Conservation (phyloP, 306 rosid species). For the Potentilla sterilis region DNA sequence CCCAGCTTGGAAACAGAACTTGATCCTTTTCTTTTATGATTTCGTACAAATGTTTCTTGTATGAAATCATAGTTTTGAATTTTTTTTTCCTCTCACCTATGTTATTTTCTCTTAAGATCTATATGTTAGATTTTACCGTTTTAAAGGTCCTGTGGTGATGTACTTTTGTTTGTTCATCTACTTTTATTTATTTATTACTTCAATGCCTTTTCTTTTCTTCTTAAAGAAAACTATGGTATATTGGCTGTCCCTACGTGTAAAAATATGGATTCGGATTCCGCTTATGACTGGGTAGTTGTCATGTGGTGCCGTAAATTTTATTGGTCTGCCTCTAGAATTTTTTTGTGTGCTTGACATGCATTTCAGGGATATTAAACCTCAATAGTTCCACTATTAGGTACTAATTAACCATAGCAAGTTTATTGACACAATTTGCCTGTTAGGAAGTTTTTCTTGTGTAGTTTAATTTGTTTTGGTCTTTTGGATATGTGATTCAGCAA, state of each 20-base stretch:
- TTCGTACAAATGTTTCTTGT: too few relatives aligned
- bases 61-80: neutral
- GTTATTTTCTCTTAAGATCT: neutral
- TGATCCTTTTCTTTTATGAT: neutral
- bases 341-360: neutral
- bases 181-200: neutral
- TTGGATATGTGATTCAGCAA: neutral
- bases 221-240: neutral
- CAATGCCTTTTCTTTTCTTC: neutral
- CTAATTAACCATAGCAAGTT: neutral
- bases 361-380: neutral
- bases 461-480: neutral
- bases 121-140: neutral
- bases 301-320: neutral
- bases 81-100: neutral
- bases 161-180: neutral
- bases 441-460: neutral
- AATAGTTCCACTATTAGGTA: neutral
- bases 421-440: neutral
- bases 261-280: too few relatives aligned
- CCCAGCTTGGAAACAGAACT: neutral
- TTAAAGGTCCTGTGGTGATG: neutral
- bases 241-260: too few relatives aligned
- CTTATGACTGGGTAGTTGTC: neutral
- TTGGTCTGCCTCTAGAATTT: neutral